These are phyloP conservation scores for Capronia coronata DNA, from an alignment of 2,329 filamentous ascomycete species.

Conservation along the genomic window DNA sequence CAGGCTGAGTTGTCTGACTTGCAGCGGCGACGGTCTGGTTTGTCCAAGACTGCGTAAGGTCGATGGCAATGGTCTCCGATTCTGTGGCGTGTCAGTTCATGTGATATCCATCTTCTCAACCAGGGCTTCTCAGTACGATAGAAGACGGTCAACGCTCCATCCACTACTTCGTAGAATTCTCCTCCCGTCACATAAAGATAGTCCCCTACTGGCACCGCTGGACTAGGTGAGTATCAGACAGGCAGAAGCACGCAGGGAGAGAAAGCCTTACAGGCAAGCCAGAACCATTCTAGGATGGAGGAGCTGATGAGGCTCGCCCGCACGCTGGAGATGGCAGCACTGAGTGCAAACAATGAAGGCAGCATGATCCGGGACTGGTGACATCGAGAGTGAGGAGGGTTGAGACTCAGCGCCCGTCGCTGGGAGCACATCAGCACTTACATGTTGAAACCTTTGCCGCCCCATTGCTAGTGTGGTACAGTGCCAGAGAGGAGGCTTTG, in stretches of 20 bases:
- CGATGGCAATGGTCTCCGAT: constrained; percentile 11
- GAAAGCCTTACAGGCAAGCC: constrained; percentile 7
- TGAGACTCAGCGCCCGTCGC: neutral
- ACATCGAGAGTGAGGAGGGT: neutral
- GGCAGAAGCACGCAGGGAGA: neutral
- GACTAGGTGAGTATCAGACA: neutral
- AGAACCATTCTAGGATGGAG: constrained; percentile 11
- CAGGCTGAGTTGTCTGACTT: neutral
- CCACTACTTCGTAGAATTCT: constrained; percentile 8
- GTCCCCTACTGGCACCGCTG: constrained; percentile 10
- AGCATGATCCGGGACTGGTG: constrained; percentile 3
- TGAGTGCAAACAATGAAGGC: constrained; percentile 7
- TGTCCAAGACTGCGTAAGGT: constrained; percentile 19
- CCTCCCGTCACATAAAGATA: constrained; percentile 18
- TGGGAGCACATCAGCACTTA: neutral
- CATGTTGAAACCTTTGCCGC: neutral
- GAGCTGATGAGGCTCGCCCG: neutral
- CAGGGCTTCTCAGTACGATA: neutral
- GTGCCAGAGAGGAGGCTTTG: too few relatives aligned
- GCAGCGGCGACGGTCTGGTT: constrained; percentile 10
- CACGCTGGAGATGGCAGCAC: neutral
- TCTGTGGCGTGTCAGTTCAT: constrained; percentile 3
- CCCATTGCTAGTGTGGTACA: neutral
- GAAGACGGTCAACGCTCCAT: neutral
- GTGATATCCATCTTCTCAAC: neutral